phyloP scores from a whole-genome alignment of 805 yeast species.

The Metschnikowia peoriensis region DNA sequence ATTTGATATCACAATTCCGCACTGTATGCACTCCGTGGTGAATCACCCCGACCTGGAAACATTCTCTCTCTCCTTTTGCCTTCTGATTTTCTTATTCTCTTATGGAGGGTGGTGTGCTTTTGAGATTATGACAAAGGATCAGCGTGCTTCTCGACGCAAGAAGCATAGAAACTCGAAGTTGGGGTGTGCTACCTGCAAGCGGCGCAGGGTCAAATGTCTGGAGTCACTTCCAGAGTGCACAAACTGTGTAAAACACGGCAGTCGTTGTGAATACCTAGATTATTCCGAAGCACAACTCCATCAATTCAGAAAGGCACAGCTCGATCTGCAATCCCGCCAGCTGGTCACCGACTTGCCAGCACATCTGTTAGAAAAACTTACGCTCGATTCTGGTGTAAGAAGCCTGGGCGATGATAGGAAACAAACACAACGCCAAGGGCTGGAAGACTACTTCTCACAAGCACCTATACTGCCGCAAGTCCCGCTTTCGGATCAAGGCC shows the following conservation, averaged over 20 bases:
- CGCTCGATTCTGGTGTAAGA: not conserved
- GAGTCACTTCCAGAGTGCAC: constrained; percentile 40
- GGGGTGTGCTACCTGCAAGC: constrained; percentile 21
- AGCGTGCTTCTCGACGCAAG: constrained; percentile 15
- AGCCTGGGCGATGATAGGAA: not conserved
- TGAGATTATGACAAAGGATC: constrained; percentile 1
- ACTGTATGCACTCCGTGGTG: not conserved
- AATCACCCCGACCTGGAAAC: not conserved
- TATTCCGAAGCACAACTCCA: constrained; percentile 31
- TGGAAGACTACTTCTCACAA: not conserved
- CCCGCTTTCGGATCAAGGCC: not conserved
- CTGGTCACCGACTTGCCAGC: not conserved
- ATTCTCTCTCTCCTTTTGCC: not conserved
- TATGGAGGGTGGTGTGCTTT: not conserved
- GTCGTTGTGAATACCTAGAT: constrained; percentile 39
- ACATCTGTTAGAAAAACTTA: constrained; percentile 1
- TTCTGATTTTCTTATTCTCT: too few relatives aligned
- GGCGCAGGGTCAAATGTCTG: constrained; percentile 21
- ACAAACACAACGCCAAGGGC: not conserved
- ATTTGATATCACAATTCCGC: not conserved
- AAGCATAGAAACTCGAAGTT: constrained; percentile 25
- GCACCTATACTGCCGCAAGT: not conserved
- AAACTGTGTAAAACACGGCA: constrained; percentile 41
- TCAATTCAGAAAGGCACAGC: constrained; percentile 24
- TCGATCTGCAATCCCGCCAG: not conserved